phyloP scores from a whole-genome alignment of 805 yeast genomes.

The Suhomyces pyralidae region DNA sequence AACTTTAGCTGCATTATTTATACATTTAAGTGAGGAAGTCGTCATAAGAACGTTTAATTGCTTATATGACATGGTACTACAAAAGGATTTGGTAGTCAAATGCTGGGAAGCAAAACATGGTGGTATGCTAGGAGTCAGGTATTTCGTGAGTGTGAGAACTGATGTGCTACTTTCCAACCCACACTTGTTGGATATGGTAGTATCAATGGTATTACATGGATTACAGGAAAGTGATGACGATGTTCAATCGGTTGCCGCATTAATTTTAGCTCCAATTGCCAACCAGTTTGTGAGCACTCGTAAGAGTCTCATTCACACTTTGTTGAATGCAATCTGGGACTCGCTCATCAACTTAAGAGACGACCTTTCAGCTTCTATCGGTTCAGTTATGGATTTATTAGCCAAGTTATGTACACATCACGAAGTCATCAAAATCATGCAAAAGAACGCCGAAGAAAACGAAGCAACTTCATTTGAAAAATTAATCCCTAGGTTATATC shows the following conservation, averaged over 20 bases:
- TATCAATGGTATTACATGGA: conserved; percentile 84
- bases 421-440: conserved; percentile 71
- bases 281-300: conserved; percentile 74
- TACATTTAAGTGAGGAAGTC: conserved; percentile 62
- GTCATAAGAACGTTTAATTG: conserved; percentile 63
- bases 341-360: conserved; percentile 81
- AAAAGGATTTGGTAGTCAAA: conserved; percentile 48
- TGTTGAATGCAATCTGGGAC: conserved; percentile 80
- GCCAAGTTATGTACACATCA: conserved; percentile 83
- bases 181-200: conserved; percentile 63
- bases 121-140: conserved; percentile 89
- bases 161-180: conserved; percentile 65
- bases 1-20: conserved; percentile 80
- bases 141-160: conserved; percentile 85
- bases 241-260: conserved; percentile 95
- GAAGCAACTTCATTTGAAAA: conserved; percentile 57
- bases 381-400: conserved; percentile 90
- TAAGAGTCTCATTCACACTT: conserved; percentile 45
- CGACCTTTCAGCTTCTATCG: conserved; percentile 91
- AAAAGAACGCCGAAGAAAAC: conserved; percentile 48
- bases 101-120: conserved; percentile 99
- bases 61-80: conserved; percentile 67
- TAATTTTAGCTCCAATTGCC: conserved; percentile 87
- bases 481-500: conserved; percentile 87
- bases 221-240: conserved; percentile 80